Base-by-base conservation (phyloP, 2,329 filamentous ascomycete genomes). In the Xylariaceae sp. region DNA sequence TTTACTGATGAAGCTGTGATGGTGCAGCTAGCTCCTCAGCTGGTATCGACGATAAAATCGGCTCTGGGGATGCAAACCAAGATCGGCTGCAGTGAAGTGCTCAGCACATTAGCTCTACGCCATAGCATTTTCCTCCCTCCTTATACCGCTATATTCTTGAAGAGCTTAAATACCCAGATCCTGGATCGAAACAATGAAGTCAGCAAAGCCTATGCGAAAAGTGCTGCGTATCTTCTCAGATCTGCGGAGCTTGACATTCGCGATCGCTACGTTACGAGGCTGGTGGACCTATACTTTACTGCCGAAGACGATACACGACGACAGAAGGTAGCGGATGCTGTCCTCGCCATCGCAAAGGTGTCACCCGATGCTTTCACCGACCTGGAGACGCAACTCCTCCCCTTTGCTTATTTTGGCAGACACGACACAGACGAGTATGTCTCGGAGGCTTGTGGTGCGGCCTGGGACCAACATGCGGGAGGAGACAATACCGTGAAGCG, bases 161-260 rank as follows among this genome's bases (percentile, higher is more conserved):
- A 87, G 64, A 72, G 92, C 8, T 82, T 96, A 64, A 85, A 91
- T 68, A 93, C 90, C 72, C 85, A 92, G 59, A 84, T 92, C 1
- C 82, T 96, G 53, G 94, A 99, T 72, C 88, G 89, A 64, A 99
- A 99, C 70, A 92, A 97, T 67, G 94, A 95, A 15, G 92, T 97
- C 58, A 92, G 89, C 70, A 88, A 89, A 62, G 89, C 89, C 1
- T 99, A 97, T 72, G 93, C 92, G 17, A 87, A 86, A 56, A 87
- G 92, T 2, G 84, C 91, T 18, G 94, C 93, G 0, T 97, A 97
- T 71, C 80, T 97, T 57, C 82, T 94, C 66, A 85, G 85, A 35
- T 75, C 81, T 1, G 81, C 78, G 0, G 77, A 79, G 8, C 75
- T 82, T 10, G 73, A 78, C 8, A 73, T 77, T 9, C 80, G 81